Evolutionary conservation across 2,329 filamentous ascomycete species (phyloP), one percentile per base, ranked within the genome.

Genomic region (Penicillium sclerotiorum): DNA sequence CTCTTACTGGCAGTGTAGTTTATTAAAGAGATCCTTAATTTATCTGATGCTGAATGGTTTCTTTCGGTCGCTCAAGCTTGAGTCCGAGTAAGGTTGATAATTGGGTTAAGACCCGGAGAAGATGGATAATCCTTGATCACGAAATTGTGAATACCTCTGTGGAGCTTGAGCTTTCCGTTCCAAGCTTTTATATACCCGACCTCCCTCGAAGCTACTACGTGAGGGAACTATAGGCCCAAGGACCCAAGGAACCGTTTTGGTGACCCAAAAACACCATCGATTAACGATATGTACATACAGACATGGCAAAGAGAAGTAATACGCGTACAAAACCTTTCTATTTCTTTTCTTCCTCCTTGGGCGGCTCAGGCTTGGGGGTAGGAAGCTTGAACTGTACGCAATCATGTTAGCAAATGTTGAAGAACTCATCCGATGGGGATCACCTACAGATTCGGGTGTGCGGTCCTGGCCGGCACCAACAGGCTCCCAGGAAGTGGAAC

Each of bases 291-390:
- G 62, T 72, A 72, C 69, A 68, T 71, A 71, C 67, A 71, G 60
- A 65, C 59, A 67, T 64, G 62, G 62, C 60, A 61, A 64, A 60
- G 47, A 59, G 54, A 65, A 65, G 50, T 62, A 61, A 63, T 69
- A 64, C 63, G 62, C 61, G 58, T 69, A 70, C 71, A 73, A 59
- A 53, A 46, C 50, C 50, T 47, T 54, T 68, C 76, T 90, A 93
- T 80, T 96, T 96, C 87, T 96, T 95, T 64, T 88, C 83, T 76
- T 93, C 89, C 71, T 88, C 86, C 80, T 90, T 90, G 67, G 90
- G 87, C 77, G 90, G 87, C 77, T 99, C 94, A 4, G 94, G 93
- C 79, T 96, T 95, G 45, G 94, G 89, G 41, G 89, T 96, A 22
- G 95, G 94, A 56, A 99, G 80, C 78, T 96, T 96, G 81, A 97